phyloP scores from a whole-genome alignment of 1,284 basidiomycete genomes.

The Marasmius oreades region DNA sequence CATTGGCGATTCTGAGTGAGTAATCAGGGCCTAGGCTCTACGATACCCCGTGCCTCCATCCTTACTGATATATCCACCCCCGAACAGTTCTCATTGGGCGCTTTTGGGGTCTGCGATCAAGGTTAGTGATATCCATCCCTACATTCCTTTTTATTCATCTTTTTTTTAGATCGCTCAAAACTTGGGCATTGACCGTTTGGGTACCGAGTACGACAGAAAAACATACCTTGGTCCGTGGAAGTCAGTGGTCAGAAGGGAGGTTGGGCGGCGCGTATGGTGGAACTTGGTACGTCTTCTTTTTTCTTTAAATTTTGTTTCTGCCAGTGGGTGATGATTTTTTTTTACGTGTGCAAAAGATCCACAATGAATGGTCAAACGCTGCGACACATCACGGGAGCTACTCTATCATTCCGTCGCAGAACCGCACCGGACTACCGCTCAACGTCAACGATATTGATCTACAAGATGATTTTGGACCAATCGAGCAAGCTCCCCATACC shows the following conservation, averaged over 20 bases:
- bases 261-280: too few relatives aligned
- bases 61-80: background rate
- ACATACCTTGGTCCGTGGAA: too few relatives aligned
- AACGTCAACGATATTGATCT: conserved; percentile 22
- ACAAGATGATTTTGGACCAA: conserved; percentile 17
- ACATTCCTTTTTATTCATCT: background rate
- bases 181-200: too few relatives aligned
- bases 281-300: conserved; percentile 17
- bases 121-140: conserved; percentile 4
- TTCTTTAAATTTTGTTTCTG: background rate
- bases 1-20: conserved; percentile 23
- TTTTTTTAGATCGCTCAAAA: conserved; percentile 20
- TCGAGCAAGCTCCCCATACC: conserved; percentile 3
- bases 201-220: too few relatives aligned
- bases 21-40: background rate
- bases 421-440: conserved; percentile 21
- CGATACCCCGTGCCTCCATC: too few relatives aligned
- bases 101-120: conserved; percentile 23
- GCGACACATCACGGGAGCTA: conserved; percentile 23
- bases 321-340: too few relatives aligned
- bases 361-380: conserved; percentile 24
- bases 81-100: conserved; percentile 20
- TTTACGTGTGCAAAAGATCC: conserved; percentile 21
- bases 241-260: too few relatives aligned
- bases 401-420: conserved; percentile 22